Conservation (phyloP, 371 early-diverging fungal species). For the Phascolomyces articulosus region DNA sequence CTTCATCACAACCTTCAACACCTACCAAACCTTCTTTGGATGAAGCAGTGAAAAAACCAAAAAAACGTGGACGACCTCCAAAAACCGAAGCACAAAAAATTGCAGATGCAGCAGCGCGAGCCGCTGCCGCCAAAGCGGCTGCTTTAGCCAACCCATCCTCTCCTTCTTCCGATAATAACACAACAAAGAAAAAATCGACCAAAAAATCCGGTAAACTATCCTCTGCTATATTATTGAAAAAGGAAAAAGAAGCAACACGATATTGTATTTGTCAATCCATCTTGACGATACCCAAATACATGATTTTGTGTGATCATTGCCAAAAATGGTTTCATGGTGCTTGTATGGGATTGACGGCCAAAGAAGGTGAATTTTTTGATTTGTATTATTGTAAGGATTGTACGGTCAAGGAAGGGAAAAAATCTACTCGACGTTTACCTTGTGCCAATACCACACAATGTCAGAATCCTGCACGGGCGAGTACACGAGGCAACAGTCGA, state of each 20-base stretch:
- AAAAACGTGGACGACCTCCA: constrained; percentile 14
- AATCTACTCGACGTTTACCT: not conserved
- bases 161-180: no score
- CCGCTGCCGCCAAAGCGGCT: no score
- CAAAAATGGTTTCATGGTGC: constrained; percentile 10
- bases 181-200: not conserved
- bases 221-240: not conserved
- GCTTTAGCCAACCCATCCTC: no score
- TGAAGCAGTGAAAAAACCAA: constrained; percentile 5
- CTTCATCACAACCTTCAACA: no score
- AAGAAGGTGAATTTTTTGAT: constrained; percentile 4
- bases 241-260: not conserved
- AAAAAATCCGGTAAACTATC: not conserved
- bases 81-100: constrained; percentile 7
- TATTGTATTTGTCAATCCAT: constrained; percentile 9
- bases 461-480: not conserved
- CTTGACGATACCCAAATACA: constrained; percentile 1
- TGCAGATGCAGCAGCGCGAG: not conserved
- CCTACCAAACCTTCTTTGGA: no score
- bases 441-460: constrained; percentile 8
- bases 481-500: not conserved
- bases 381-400: constrained; percentile 10
- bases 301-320: constrained; percentile 13
- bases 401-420: not conserved
- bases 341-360: not conserved